phyloP scores from a whole-genome alignment of 2,329 filamentous ascomycete species.

The Xylaria arbuscula region DNA sequence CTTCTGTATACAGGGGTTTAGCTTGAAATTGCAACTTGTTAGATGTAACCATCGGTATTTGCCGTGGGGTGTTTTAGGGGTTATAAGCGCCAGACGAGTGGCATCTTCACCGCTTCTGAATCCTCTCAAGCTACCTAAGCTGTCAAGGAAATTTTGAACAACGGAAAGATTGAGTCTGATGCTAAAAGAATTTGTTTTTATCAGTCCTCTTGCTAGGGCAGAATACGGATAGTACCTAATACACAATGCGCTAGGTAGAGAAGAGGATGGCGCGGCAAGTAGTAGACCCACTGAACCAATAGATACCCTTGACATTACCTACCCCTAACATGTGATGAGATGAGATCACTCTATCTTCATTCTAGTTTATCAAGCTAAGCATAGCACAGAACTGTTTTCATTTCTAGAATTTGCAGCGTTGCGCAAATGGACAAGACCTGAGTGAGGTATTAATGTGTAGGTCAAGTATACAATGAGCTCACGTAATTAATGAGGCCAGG shows the following conservation, averaged over 20 bases:
- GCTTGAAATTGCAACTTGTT: constrained; percentile 4
- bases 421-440: not conserved
- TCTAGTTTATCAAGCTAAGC: not conserved
- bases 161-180: not conserved
- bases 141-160: not conserved
- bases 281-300: constrained; percentile 6
- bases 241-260: not conserved
- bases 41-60: constrained; percentile 6
- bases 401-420: not conserved
- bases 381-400: not conserved
- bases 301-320: not conserved
- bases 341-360: not conserved
- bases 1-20: constrained; percentile 18
- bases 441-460: not conserved
- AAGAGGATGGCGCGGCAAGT: not conserved
- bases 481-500: too few relatives aligned
- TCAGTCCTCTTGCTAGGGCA: not conserved
- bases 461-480: not conserved
- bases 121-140: not conserved
- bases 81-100: not conserved
- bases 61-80: not conserved
- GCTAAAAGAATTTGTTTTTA: not conserved
- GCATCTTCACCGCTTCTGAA: constrained; percentile 18
- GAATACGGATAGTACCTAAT: not conserved
- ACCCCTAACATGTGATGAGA: constrained; percentile 15